Evolutionary conservation across 352 stramenopile genomes (phyloP).

Genomic region (Thraustochytrium striatum): DNA sequence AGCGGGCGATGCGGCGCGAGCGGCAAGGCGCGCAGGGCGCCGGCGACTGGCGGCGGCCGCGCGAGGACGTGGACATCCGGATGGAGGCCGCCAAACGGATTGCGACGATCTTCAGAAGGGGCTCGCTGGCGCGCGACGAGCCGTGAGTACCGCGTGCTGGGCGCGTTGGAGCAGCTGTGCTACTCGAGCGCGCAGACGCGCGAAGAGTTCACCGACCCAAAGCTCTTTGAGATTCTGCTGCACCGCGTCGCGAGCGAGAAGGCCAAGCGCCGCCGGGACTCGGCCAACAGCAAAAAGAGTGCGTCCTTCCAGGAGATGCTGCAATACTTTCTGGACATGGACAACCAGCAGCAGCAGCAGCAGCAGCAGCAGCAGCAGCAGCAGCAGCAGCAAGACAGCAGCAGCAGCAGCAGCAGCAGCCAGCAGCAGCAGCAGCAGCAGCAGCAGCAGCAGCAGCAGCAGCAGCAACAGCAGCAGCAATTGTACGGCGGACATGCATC

Average conservation of each 20-base stretch:
- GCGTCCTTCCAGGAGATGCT: slow-evolving; percentile 43
- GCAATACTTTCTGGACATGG: slow-evolving; percentile 25
- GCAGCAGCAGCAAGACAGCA: too few relatives aligned
- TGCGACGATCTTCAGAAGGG: slow-evolving; percentile 28
- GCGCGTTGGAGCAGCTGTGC: slow-evolving; percentile 36
- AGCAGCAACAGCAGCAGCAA: too few relatives aligned
- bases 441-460: too few relatives aligned
- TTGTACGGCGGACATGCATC: too few relatives aligned
- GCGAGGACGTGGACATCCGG: slow-evolving; percentile 10
- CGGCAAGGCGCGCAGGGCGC: too few relatives aligned
- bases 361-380: too few relatives aligned
- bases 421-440: too few relatives aligned
- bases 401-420: too few relatives aligned
- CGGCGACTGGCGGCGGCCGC: background rate
- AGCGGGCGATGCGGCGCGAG: too few relatives aligned
- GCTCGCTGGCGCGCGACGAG: slow-evolving; percentile 11
- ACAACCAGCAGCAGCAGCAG: too few relatives aligned
- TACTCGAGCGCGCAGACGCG: background rate
- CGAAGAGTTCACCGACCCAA: slow-evolving; percentile 29
- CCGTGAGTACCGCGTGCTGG: slow-evolving; percentile 34
- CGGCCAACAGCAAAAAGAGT: background rate
- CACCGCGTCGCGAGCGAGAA: slow-evolving; percentile 36
- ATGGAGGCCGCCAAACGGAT: slow-evolving; percentile 39
- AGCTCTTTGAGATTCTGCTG: slow-evolving; percentile 27
- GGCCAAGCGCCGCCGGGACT: slow-evolving; percentile 36